Conservation (phyloP, 192 early-diverging fungal species). For the Mortierella claussenii region DNA sequence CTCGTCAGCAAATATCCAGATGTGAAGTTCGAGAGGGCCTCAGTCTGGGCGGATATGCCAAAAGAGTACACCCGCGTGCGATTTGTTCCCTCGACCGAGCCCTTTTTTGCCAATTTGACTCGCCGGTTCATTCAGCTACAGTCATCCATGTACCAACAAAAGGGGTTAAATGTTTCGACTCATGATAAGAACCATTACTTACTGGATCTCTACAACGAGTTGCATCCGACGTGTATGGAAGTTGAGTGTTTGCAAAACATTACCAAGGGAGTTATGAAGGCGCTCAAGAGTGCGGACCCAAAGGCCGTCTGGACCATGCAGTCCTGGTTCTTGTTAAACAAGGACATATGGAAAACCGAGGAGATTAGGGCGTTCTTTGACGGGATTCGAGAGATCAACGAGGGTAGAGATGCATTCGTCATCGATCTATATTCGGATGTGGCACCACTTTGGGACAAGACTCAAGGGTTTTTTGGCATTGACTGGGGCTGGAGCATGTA, state of each 20-base stretch:
- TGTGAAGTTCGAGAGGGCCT: conserved; percentile 19
- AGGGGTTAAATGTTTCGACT: neutral
- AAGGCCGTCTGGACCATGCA: conserved; percentile 49
- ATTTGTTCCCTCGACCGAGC: conserved; percentile 33
- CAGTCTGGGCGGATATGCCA: conserved; percentile 20
- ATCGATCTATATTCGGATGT: conserved; percentile 47
- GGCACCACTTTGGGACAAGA: conserved; percentile 22
- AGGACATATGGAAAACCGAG: conserved; percentile 13
- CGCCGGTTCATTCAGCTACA: conserved; percentile 30
- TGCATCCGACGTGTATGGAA: conserved; percentile 15
- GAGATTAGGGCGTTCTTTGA: conserved; percentile 47
- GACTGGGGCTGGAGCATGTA: conserved; percentile 56
- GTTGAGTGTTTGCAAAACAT: conserved; percentile 11
- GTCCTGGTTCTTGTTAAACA: conserved; percentile 37
- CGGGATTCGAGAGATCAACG: conserved; percentile 31
- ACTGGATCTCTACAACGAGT: conserved; percentile 41
- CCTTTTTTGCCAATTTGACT: conserved; percentile 27
- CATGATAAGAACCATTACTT: conserved; percentile 27
- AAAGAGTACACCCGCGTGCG: conserved; percentile 9
- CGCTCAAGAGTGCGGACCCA: conserved; percentile 37
- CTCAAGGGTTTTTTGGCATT: conserved; percentile 46
- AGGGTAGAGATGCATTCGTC: conserved; percentile 40
- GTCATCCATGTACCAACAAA: conserved; percentile 15
- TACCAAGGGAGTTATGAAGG: conserved; percentile 30
- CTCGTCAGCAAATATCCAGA: conserved; percentile 12